phyloP scores from a whole-genome alignment of 2,329 filamentous ascomycete genomes.

The Coniochaeta ligniaria region DNA sequence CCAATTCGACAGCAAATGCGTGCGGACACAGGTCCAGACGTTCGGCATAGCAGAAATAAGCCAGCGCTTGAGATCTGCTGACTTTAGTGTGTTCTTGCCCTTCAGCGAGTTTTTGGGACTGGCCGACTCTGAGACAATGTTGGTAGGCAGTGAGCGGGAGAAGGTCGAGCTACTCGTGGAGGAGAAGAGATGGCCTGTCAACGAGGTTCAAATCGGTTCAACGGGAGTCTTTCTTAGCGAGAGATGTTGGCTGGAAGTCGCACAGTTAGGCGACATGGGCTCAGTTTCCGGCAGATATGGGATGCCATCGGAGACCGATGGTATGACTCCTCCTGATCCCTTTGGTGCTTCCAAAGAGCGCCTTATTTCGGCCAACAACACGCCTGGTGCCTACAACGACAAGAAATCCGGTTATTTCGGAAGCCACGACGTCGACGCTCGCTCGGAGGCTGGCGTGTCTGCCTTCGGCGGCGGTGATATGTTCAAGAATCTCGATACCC shows the following conservation, averaged over 20 bases:
- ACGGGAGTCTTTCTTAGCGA: slow-evolving; percentile 96
- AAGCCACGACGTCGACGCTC: slow-evolving; percentile 67
- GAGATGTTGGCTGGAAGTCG: slow-evolving; percentile 87
- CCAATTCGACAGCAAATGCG: slow-evolving; percentile 98
- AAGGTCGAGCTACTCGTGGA: slow-evolving; percentile 89
- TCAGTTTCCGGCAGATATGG: slow-evolving; percentile 47
- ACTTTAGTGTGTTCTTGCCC: slow-evolving; percentile 92
- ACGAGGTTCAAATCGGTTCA: slow-evolving; percentile 83
- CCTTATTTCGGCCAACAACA: slow-evolving; percentile 42
- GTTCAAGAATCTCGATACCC: slow-evolving; percentile 94
- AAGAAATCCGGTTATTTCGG: slow-evolving; percentile 79
- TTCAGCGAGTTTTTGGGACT: slow-evolving; percentile 93
- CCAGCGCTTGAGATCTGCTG: slow-evolving; percentile 82
- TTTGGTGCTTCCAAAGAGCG: slow-evolving; percentile 59
- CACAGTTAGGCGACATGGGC: slow-evolving; percentile 61
- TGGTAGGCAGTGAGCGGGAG: slow-evolving; percentile 88
- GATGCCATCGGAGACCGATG: slow-evolving; percentile 52
- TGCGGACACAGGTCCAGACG: slow-evolving; percentile 87
- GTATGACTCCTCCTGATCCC: slow-evolving; percentile 49
- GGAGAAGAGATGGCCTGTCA: slow-evolving; percentile 83
- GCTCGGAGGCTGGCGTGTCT: slow-evolving; percentile 88
- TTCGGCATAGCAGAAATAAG: slow-evolving; percentile 97
- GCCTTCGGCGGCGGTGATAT: slow-evolving; percentile 89
- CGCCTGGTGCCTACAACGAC: slow-evolving; percentile 62
- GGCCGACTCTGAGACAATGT: slow-evolving; percentile 72